phyloP scores from a whole-genome alignment of 176 grass and related monocot genomes.

The Cymbopogon citratus region DNA sequence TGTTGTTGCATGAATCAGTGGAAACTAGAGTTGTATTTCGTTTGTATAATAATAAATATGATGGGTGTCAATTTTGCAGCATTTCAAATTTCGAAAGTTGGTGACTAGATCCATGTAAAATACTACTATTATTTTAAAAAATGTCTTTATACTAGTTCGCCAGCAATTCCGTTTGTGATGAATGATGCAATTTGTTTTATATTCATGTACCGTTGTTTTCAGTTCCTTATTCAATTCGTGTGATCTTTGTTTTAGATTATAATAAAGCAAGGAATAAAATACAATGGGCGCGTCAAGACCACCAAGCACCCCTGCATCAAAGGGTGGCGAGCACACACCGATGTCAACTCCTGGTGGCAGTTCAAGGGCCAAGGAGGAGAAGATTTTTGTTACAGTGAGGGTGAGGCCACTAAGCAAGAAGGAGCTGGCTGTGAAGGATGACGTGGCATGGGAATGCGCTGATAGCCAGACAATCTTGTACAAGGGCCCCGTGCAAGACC shows the following conservation, averaged over 20 bases:
- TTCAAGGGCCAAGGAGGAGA: slow-evolving; percentile 79
- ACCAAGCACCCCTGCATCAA: slow-evolving; percentile 62
- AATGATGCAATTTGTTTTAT: neutral
- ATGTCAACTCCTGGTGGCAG: slow-evolving; percentile 66
- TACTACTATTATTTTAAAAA: neutral
- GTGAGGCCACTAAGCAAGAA: slow-evolving; percentile 78
- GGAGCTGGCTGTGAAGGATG: slow-evolving; percentile 55
- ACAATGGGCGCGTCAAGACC: slow-evolving; percentile 46
- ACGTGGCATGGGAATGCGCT: slow-evolving; percentile 64
- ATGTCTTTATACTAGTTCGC: neutral
- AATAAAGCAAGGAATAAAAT: neutral
- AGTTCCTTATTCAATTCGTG: slow-evolving; percentile 1
- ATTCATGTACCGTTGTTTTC: too few relatives aligned
- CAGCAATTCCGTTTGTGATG: neutral
- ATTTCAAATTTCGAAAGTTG: neutral
- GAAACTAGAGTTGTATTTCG: neutral
- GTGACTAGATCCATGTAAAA: neutral
- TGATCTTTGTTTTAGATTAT: neutral
- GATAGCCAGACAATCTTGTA: slow-evolving; percentile 73
- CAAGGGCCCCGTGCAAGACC: slow-evolving; percentile 51
- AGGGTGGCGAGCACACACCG: slow-evolving; percentile 63
- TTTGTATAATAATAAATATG: neutral
- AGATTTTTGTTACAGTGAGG: slow-evolving; percentile 97
- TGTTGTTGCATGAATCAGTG: neutral
- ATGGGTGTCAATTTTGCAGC: neutral